Evolutionary conservation across 2,329 filamentous ascomycete genomes (phyloP), one percentile per base, ranked within the genome.

Genomic region (Claviceps africana): DNA sequence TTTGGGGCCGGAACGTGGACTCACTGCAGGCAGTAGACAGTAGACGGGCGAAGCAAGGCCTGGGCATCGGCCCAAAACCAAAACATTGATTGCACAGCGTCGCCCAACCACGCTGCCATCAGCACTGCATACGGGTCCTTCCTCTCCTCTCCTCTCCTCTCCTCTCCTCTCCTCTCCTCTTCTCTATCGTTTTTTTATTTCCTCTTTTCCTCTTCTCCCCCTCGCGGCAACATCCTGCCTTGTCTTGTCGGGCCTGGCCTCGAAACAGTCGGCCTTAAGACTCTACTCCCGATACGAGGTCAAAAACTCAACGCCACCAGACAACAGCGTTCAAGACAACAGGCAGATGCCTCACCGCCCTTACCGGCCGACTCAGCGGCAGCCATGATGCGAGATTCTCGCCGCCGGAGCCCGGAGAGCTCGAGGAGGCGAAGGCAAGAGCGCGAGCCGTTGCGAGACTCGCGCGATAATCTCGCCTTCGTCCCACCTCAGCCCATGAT

Each of bases 401-500:
- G 75, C 64, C 74, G 72, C 61, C 73, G 76, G 69, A 79, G 76
- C 67, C 74, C 73, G 53, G 76, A 78, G 60, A 72, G 72, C 69
- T 72, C 71, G 62, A 70, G 73, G 63, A 73, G 76, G 64, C 74
- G 75, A 69, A 64, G 61, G 59, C 61, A 61, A 55, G 62, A 67
- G 53, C 61, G 61, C 55, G 62, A 67, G 53, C 54, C 55, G 42
- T 62, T 63, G 59, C 62, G 62, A 59, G 62, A 60, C 54, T 59
- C 62, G 51, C 64, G 62, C 59, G 64, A 67, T 47, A 54, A 58
- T 46, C 58, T 62, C 30, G 48, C 55, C 57, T 50, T 46, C 46
- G 45, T 59, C 49, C 55, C 58, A 37, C 56, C 58, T 30, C 50
- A 55, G 30, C 50, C 54, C 13, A 55, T 57, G 48, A 28, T 15